A percentile compares a stretch with the other conserved stretches of the same genome.
Evolutionary conservation across 257 asterid genomes (phyloP).

Genomic region (Ocimum tenuiflorum): DNA sequence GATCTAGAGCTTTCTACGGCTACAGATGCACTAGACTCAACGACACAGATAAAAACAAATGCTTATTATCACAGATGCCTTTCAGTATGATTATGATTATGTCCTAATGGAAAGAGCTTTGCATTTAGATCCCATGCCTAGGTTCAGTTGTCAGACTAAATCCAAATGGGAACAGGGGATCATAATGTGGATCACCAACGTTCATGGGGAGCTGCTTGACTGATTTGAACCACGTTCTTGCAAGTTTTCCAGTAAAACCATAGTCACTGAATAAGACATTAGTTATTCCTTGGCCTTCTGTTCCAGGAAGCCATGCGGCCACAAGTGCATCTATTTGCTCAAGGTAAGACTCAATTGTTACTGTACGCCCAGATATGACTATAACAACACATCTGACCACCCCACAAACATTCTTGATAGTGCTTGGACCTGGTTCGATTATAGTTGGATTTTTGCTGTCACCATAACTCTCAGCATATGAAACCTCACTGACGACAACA

Average conservation of each 20-base stretch:
- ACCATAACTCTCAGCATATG: slow-evolving; percentile 62
- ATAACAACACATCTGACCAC: slow-evolving; percentile 55
- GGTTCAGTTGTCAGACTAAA: slow-evolving; percentile 52
- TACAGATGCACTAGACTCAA: too few relatives aligned
- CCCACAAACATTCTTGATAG: slow-evolving; percentile 51
- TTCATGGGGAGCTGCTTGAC: slow-evolving; percentile 80
- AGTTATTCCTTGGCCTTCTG: slow-evolving; percentile 72
- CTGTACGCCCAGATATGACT: slow-evolving; percentile 73
- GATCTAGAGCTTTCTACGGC: too few relatives aligned
- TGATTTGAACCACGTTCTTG: slow-evolving; percentile 71
- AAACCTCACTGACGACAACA: slow-evolving; percentile 66
- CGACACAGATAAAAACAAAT: too few relatives aligned
- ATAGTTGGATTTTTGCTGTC: slow-evolving; percentile 59
- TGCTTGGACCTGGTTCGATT: slow-evolving; percentile 50
- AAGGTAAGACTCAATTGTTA: slow-evolving; percentile 56
- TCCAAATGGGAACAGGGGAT: slow-evolving; percentile 68
- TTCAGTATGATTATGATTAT: not conserved
- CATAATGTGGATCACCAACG: slow-evolving; percentile 64
- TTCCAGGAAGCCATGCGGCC: slow-evolving; percentile 92
- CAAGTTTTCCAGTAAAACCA: slow-evolving; percentile 75
- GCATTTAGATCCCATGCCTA: slow-evolving; percentile 10
- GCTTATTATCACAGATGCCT: not conserved
- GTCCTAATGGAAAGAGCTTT: not conserved
- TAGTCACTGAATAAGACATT: slow-evolving; percentile 60
- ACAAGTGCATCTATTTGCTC: slow-evolving; percentile 51